Evolutionary conservation across 352 stramenopile species (phyloP), one percentile per base, ranked within the genome.

Genomic region (Globisporangium parvum): DNA sequence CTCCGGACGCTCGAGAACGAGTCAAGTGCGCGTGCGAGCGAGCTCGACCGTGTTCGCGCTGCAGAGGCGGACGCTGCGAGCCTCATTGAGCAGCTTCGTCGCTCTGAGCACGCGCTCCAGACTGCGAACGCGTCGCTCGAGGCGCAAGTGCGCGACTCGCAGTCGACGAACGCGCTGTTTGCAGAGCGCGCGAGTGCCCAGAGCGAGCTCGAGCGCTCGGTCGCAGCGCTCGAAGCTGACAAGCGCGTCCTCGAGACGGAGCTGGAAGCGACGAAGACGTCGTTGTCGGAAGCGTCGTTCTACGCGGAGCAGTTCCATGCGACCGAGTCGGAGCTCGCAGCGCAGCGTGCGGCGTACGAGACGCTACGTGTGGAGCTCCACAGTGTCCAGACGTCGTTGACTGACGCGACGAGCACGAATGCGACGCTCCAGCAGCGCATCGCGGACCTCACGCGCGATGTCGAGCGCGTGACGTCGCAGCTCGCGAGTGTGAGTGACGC

Each of bases 51-150:
- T 21, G 65, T 66, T 11, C 48, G 51, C 26, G 45, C 31, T 24
- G 48, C 56, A 28, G 41, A 53, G 17, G 53, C 31, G 11, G 49
- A 51, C 35, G 33, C 41, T 11, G 33, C 49, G 49, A 26, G 11
- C 3, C 23, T 48, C 41, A 45, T 39, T 23, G 49, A 53, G 18
- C 18, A 33, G 6, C 55, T 85, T n/a, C 54, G 65, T 33, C 42
- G 59, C 47, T 39, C 72, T 4, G 60, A 80, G 53, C 42, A 46
- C 12, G 70, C 85, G 47, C 51, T 87, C 14, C 57, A 69, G 45
- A 42, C 64, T 23, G 45, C 41, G 2, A 66, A 69, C 41, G 65
- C 67, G 17, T 37, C 60, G 12, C 28, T 84, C 20, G 47, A 55
- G 20, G 64, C 67, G 35, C 65, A 79, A 20, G 55, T 75, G 50